phyloP scores from a whole-genome alignment of 225 moss, liverwort and hornwort genomes.

The Lunularia cruciata region DNA sequence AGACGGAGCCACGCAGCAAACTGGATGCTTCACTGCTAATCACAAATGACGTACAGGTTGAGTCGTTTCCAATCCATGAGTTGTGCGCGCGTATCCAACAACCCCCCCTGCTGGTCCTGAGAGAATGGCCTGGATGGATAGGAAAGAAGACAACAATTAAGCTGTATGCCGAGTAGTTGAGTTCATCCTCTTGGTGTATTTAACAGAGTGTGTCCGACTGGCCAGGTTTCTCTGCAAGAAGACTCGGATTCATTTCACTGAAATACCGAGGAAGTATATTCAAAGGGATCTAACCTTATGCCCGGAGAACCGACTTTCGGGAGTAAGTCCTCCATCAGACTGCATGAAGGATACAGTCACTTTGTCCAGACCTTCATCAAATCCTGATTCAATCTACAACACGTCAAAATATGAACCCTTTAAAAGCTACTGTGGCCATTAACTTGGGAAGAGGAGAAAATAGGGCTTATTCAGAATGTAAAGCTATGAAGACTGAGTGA shows the following conservation, averaged over 20 bases:
- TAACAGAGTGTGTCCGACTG: background rate
- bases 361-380: slow-evolving; percentile 83
- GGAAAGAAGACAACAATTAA: no score
- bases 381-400: slow-evolving; percentile 44
- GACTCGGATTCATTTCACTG: no score
- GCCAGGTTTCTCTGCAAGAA: no score
- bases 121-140: slow-evolving; percentile 66
- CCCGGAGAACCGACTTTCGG: slow-evolving; percentile 89
- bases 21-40: background rate
- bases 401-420: no score
- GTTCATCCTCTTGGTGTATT: no score
- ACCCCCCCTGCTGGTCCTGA: slow-evolving; percentile 98
- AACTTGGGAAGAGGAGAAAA: no score
- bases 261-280: no score
- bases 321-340: slow-evolving; percentile 96
- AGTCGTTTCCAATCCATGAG: slow-evolving; percentile 76
- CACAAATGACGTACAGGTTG: no score
- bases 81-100: slow-evolving; percentile 87
- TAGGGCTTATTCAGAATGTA: no score
- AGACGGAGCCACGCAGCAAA: background rate
- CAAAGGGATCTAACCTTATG: slow-evolving; percentile 54
- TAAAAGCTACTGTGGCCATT: no score
- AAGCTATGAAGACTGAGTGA: no score
- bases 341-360: slow-evolving; percentile 97
- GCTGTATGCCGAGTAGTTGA: no score